These are phyloP conservation scores for Phytopythium chamaehyphon DNA, from an alignment of 352 stramenopile genomes.

Conservation along the genomic window DNA sequence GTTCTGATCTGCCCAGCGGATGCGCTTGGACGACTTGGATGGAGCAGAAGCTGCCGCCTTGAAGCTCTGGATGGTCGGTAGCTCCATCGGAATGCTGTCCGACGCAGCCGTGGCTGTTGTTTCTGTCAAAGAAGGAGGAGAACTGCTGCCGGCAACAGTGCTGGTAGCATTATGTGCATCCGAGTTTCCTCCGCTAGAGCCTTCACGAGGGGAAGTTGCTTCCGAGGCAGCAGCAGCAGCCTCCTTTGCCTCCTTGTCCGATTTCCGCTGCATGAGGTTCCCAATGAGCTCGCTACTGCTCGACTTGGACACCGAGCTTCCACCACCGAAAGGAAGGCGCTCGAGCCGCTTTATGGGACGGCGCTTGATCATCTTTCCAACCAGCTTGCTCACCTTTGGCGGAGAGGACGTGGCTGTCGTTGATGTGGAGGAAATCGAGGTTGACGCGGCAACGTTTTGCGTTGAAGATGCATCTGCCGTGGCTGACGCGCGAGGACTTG, in stretches of 20 bases:
- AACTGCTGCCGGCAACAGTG: conserved; percentile 19
- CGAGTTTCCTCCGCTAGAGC: conserved; percentile 10
- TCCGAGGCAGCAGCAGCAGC: conserved; percentile 27
- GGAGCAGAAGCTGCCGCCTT: conserved; percentile 38
- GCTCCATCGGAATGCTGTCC: conserved; percentile 26
- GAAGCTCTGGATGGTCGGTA: conserved; percentile 84
- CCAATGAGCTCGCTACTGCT: conserved; percentile 61
- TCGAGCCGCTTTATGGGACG: conserved; percentile 78
- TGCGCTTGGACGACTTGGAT: conserved; percentile 46
- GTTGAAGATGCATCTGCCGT: too few relatives aligned
- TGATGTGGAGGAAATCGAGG: conserved; percentile 13
- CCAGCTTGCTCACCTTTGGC: conserved; percentile 16
- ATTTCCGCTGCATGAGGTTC: conserved; percentile 81
- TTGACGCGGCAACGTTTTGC: not conserved
- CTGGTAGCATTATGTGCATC: conserved; percentile 5
- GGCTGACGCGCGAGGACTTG: not conserved
- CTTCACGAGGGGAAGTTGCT: conserved; percentile 16
- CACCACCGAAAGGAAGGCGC: conserved; percentile 55
- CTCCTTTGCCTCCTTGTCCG: conserved; percentile 50
- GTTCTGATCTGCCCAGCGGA: conserved; percentile 79
- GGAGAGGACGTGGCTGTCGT: conserved; percentile 9
- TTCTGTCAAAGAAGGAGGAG: conserved; percentile 1
- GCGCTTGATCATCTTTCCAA: conserved; percentile 49
- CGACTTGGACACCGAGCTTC: conserved; percentile 60
- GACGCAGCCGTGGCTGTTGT: conserved; percentile 29